A percentile compares a stretch with the other conserved stretches of the same genome.
Evolutionary conservation across 257 asterid species (phyloP).

Genomic region (Ophiorrhiza pumila): DNA sequence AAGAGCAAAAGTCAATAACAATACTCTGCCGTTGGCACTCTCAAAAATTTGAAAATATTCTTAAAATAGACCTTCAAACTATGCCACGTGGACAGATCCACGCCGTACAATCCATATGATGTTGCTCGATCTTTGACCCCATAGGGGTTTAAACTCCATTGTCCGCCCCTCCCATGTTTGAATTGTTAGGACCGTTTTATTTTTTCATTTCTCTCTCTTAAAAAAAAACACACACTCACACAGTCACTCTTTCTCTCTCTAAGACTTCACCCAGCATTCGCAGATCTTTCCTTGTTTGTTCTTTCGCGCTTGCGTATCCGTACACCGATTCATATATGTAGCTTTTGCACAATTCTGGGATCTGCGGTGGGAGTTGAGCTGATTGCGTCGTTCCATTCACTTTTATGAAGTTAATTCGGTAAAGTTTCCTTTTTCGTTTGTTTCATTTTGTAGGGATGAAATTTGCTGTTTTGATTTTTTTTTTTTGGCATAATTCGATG

Average conservation of each 20-base stretch:
- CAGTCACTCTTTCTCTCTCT: conserved; percentile 10
- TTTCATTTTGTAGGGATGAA: neutral
- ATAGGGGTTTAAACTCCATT: conserved; percentile 27
- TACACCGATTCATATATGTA: neutral
- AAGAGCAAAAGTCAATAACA: conserved; percentile 3
- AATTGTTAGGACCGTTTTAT: conserved; percentile 46
- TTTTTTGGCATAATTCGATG: neutral
- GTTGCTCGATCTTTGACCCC: neutral
- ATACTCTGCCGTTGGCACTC: conserved; percentile 14
- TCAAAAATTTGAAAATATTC: conserved; percentile 15
- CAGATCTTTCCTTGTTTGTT: conserved; percentile 23
- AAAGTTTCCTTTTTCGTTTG: conserved; percentile 1
- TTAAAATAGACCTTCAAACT: conserved; percentile 1
- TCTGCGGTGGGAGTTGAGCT: conserved; percentile 23
- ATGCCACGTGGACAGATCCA: conserved; percentile 25
- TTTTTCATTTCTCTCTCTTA: conserved; percentile 20
- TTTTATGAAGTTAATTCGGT: conserved; percentile 26
- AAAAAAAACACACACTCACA: conserved; percentile 16
- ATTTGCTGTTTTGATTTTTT: neutral
- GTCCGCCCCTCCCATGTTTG: conserved; percentile 41
- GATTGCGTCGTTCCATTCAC: conserved; percentile 18
- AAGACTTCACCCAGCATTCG: conserved; percentile 8
- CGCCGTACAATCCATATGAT: conserved; percentile 11
- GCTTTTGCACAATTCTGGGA: conserved; percentile 3
- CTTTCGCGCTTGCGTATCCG: conserved; percentile 21